phyloP scores from a whole-genome alignment of 768 basidiomycete genomes.

The Trametes cingulata region DNA sequence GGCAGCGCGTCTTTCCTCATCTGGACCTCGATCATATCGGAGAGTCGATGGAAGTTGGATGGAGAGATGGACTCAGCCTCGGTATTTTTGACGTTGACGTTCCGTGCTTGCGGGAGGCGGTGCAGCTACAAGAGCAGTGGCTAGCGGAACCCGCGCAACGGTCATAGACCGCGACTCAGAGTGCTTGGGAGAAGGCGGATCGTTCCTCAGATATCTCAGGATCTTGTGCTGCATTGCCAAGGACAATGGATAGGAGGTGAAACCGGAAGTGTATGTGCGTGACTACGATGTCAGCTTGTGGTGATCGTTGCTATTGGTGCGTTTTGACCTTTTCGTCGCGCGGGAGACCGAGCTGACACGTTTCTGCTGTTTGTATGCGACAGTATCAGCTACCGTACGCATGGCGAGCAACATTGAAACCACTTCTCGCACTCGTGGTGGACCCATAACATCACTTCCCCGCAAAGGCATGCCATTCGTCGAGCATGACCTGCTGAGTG shows the following conservation, averaged over 20 bases:
- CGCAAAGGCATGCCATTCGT: no score
- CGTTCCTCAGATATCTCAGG: no score
- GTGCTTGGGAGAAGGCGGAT: no score
- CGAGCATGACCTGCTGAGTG: no score
- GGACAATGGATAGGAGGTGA: no score
- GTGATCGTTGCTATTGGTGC: background rate
- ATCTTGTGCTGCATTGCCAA: no score
- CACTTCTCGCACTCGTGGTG: no score
- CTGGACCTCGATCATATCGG: slow-evolving; percentile 41
- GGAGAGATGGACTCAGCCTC: slow-evolving; percentile 34
- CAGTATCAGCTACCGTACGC: no score
- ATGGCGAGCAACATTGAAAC: no score
- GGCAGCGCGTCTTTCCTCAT: slow-evolving; percentile 36
- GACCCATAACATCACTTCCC: no score
- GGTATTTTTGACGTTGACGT: slow-evolving; percentile 34
- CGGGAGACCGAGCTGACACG: background rate
- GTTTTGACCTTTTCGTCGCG: no score
- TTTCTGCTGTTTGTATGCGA: background rate
- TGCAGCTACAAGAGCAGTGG: background rate
- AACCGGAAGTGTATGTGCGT: no score
- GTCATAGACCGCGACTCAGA: background rate
- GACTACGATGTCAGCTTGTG: background rate
- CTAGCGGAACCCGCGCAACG: background rate
- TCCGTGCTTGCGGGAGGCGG: slow-evolving; percentile 11
- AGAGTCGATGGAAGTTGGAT: slow-evolving; percentile 33